Conservation (phyloP, 1,284 basidiomycete species). For the Sutorius eximius region DNA sequence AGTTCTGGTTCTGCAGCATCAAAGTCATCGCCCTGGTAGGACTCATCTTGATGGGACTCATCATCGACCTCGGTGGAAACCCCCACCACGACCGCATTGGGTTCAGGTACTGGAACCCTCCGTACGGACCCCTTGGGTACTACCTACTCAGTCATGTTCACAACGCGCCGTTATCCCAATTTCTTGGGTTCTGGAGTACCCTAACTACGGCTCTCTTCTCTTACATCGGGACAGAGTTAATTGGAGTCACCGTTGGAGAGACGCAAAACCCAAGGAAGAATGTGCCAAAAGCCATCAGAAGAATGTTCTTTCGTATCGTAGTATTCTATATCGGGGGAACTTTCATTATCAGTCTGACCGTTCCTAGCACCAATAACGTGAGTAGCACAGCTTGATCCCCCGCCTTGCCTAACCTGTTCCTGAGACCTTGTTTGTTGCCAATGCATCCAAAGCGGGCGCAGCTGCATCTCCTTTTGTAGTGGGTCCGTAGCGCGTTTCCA, state of each 20-base stretch:
- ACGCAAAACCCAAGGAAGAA: slow-evolving; percentile 30
- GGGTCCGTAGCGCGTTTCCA: slow-evolving; percentile 14
- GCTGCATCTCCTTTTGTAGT: slow-evolving; percentile 67
- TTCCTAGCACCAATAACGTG: slow-evolving; percentile 41
- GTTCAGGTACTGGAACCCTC: slow-evolving; percentile 26
- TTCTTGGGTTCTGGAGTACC: slow-evolving; percentile 29
- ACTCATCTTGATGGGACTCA: slow-evolving; percentile 36
- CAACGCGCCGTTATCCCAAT: slow-evolving; percentile 16
- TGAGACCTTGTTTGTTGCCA: slow-evolving; percentile 20
- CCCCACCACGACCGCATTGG: slow-evolving; percentile 25
- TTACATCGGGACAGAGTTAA: slow-evolving; percentile 54
- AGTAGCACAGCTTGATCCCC: slow-evolving; percentile 22
- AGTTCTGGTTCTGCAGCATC: slow-evolving; percentile 40
- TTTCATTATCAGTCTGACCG: slow-evolving; percentile 56
- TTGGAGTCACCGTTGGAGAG: slow-evolving; percentile 55
- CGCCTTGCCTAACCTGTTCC: slow-evolving; percentile 10
- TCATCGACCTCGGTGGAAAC: slow-evolving; percentile 31
- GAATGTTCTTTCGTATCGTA: slow-evolving; percentile 48
- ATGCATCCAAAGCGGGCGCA: slow-evolving; percentile 21
- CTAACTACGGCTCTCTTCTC: slow-evolving; percentile 41
- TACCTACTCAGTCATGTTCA: slow-evolving; percentile 22
- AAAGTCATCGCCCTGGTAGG: slow-evolving; percentile 39
- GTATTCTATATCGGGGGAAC: slow-evolving; percentile 58
- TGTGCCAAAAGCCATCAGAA: slow-evolving; percentile 43
- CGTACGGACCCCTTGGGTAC: slow-evolving; percentile 19